phyloP scores from a whole-genome alignment of 768 basidiomycete species.

The Rhodotorula toruloides region DNA sequence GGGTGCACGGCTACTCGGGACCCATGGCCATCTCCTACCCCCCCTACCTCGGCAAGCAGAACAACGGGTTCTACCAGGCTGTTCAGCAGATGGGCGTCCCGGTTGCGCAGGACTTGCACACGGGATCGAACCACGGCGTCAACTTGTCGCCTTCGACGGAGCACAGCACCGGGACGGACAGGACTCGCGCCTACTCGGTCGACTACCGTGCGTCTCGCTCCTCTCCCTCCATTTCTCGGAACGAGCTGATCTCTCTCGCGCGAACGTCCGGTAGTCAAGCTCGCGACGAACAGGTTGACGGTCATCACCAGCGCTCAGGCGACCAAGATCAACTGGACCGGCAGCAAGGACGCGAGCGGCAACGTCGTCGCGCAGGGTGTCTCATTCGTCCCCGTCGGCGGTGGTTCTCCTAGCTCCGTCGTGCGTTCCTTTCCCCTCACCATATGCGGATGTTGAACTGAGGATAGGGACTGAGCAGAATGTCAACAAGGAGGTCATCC shows the following conservation, averaged over 20 bases:
- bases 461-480: background rate
- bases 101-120: slow-evolving; percentile 11
- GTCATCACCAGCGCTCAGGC: slow-evolving; percentile 50
- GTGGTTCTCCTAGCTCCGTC: background rate
- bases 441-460: background rate
- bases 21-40: slow-evolving; percentile 9
- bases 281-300: slow-evolving; percentile 45
- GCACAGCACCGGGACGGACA: background rate
- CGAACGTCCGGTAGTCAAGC: background rate
- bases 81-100: slow-evolving; percentile 6
- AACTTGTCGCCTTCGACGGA: slow-evolving; percentile 10
- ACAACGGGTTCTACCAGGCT: slow-evolving; percentile 11
- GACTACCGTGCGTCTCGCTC: slow-evolving; percentile 27
- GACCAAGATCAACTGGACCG: slow-evolving; percentile 33
- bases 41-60: slow-evolving; percentile 20
- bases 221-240: background rate
- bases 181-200: slow-evolving; percentile 13
- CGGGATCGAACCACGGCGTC: slow-evolving; percentile 8
- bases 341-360: background rate
- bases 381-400: slow-evolving; percentile 6
- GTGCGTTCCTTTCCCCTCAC: no score
- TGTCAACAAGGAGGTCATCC: slow-evolving; percentile 35
- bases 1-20: slow-evolving; percentile 15
- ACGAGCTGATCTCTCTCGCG: background rate
- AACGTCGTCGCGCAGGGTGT: slow-evolving; percentile 24